Conservation (phyloP, 2,329 filamentous ascomycete species). For the Monilinia fructicola region DNA sequence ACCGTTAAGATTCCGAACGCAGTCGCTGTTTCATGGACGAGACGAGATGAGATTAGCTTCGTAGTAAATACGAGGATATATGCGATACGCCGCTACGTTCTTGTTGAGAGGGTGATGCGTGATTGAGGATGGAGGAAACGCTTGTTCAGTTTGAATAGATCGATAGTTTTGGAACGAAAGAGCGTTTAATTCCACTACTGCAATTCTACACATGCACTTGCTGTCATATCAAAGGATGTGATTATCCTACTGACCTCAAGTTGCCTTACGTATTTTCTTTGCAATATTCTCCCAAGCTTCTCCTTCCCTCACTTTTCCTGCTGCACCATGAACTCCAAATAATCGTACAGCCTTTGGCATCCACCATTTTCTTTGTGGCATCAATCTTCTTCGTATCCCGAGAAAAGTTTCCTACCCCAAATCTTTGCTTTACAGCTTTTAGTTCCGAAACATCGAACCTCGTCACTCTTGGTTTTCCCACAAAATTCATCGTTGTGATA, state of each 20-base stretch:
- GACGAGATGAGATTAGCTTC: neutral
- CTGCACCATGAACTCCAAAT: constrained; percentile 38
- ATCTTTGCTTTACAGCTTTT: constrained; percentile 31
- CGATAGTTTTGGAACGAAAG: neutral
- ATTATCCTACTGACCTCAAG: neutral
- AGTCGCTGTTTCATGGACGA: neutral
- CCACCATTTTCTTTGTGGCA: constrained; percentile 36
- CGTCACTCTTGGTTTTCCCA: constrained; percentile 42
- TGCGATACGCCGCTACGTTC: neutral
- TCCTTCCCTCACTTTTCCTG: constrained; percentile 29
- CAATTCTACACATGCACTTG: neutral
- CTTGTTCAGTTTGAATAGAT: neutral
- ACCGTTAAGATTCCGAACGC: neutral
- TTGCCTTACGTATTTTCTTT: constrained; percentile 9
- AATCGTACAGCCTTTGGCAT: constrained; percentile 32
- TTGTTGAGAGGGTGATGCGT: too few relatives aligned
- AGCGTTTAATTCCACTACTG: neutral
- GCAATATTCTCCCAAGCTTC: constrained; percentile 39
- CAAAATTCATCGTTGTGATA: constrained; percentile 45
- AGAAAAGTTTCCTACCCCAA: constrained; percentile 40
- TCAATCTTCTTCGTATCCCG: constrained; percentile 35
- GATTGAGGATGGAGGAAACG: neutral
- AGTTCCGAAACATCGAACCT: constrained; percentile 36
- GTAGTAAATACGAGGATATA: neutral
- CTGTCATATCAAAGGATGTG: neutral